Conservation (phyloP, 2,329 filamentous ascomycete species). For the Epichloe uncinata region DNA sequence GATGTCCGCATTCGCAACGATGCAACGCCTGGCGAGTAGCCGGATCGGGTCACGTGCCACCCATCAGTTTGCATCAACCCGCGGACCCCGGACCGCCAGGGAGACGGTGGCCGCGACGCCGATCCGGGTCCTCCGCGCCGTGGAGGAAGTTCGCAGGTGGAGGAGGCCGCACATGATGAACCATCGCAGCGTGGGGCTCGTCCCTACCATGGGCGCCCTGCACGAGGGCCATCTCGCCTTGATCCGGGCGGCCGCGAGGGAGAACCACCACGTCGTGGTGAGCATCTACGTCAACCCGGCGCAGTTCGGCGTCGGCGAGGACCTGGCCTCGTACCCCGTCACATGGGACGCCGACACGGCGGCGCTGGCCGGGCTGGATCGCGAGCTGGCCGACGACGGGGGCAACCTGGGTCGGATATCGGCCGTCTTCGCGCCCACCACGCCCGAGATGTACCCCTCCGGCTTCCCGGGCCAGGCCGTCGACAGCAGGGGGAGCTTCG, state of each 20-base stretch:
- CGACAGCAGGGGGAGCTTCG: constrained; percentile 66
- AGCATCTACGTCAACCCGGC: constrained; percentile 94
- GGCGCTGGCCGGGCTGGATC: constrained; percentile 54
- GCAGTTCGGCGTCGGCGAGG: constrained; percentile 83
- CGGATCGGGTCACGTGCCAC: background rate
- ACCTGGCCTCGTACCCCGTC: constrained; percentile 76
- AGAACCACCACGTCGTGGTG: constrained; percentile 79
- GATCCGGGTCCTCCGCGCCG: constrained; percentile 64
- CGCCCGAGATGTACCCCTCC: constrained; percentile 75
- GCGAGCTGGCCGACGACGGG: constrained; percentile 52
- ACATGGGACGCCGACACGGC: constrained; percentile 72
- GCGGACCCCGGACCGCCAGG: constrained; percentile 11
- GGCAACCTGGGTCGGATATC: constrained; percentile 54
- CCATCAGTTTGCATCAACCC: constrained; percentile 8
- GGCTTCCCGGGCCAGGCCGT: constrained; percentile 60
- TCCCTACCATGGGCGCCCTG: constrained; percentile 97
- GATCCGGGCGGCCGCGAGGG: constrained; percentile 67
- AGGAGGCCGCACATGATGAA: constrained; percentile 51
- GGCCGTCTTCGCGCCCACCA: constrained; percentile 77
- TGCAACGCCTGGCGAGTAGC: constrained; percentile 1
- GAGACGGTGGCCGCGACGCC: constrained; percentile 41
- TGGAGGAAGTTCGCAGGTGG: constrained; percentile 56
- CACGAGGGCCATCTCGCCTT: constrained; percentile 82
- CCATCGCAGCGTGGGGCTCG: constrained; percentile 66
- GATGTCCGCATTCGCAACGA: too few relatives aligned